phyloP scores from a whole-genome alignment of 768 basidiomycete species.

The Rhizopogon roseolus region DNA sequence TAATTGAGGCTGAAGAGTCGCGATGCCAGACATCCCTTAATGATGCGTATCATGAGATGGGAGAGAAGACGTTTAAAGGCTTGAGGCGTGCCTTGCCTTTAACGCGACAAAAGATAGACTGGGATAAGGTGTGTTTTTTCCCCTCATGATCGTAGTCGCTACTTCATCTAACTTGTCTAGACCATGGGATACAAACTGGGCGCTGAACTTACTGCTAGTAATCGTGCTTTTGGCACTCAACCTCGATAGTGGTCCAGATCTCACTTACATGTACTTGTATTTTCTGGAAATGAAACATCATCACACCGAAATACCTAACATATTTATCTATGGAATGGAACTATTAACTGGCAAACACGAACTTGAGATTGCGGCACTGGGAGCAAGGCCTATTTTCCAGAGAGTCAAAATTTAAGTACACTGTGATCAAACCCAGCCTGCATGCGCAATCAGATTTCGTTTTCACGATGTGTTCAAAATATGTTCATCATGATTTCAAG shows the following conservation, averaged over 20 bases:
- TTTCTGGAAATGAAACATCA: neutral
- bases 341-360: no score
- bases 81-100: constrained; percentile 87
- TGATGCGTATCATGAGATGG: constrained; percentile 83
- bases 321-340: no score
- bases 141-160: neutral
- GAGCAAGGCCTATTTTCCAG: no score
- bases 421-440: no score
- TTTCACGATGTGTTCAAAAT: no score
- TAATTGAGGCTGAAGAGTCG: constrained; percentile 77
- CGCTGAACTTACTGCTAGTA: constrained; percentile 67
- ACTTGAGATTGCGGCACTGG: no score
- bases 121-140: constrained; percentile 78
- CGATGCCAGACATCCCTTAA: constrained; percentile 77
- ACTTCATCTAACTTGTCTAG: constrained; percentile 19
- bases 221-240: constrained; percentile 39
- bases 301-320: neutral
- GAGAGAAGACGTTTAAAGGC: constrained; percentile 91
- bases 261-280: neutral
- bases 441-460: no score
- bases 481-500: no score
- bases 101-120: constrained; percentile 91
- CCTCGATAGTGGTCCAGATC: neutral
- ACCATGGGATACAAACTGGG: constrained; percentile 68
- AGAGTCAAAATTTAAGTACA: no score